phyloP scores from a whole-genome alignment of 257 asterid genomes.

The Primulina eburnea region DNA sequence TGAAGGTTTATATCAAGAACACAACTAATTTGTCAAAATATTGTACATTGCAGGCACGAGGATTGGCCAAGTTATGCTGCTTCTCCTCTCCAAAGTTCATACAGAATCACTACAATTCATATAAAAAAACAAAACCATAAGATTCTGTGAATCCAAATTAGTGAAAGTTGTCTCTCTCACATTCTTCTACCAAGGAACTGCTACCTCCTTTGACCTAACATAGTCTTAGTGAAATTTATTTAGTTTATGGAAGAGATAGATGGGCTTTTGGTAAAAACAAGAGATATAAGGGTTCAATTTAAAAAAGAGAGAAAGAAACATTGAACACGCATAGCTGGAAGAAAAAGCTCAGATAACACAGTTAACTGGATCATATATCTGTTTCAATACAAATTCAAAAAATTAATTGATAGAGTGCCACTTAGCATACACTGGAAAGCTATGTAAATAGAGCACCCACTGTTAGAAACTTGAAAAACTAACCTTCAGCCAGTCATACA shows the following conservation, averaged over 20 bases:
- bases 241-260: background rate
- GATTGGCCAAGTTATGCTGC: background rate
- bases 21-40: background rate
- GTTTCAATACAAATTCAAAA: background rate
- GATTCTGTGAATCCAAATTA: background rate
- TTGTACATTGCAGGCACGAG: background rate
- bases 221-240: background rate
- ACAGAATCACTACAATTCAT: background rate
- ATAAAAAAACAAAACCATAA: background rate
- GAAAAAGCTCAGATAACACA: background rate
- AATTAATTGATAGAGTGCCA: background rate
- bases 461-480: slow-evolving; percentile 27
- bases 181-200: background rate
- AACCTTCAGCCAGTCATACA: slow-evolving; percentile 99
- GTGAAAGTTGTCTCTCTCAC: background rate
- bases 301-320: background rate
- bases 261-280: background rate
- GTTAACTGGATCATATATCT: background rate
- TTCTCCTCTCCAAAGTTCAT: background rate
- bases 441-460: background rate
- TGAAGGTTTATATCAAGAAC: background rate
- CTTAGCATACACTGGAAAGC: background rate
- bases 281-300: background rate
- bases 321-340: background rate
- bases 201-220: background rate